Conservation (phyloP, 306 rosid genomes). For the Prunus padus region DNA sequence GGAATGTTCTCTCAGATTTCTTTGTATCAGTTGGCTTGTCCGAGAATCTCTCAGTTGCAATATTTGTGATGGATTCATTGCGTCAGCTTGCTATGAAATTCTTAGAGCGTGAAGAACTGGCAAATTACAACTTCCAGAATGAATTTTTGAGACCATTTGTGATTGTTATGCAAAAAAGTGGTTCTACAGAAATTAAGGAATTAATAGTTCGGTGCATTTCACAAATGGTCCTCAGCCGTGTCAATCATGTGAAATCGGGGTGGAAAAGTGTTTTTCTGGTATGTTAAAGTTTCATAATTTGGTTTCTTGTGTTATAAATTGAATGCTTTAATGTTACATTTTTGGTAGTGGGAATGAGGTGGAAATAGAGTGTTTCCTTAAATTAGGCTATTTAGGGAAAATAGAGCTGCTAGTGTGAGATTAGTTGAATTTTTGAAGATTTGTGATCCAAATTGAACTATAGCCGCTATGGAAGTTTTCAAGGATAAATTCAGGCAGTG, state of each 20-base stretch:
- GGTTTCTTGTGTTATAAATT: neutral
- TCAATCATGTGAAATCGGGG: slow-evolving; percentile 94
- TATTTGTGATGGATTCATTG: slow-evolving; percentile 96
- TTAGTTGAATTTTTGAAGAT: neutral
- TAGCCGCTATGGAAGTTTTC: neutral
- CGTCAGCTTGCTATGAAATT: slow-evolving; percentile 99
- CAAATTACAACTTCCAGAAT: slow-evolving; percentile 97
- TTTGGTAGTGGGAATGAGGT: neutral
- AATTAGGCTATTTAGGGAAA: neutral
- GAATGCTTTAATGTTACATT: neutral
- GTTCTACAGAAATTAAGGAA: slow-evolving; percentile 88
- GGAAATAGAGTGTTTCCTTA: neutral
- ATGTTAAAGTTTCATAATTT: slow-evolving; percentile 22
- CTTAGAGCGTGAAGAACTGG: slow-evolving; percentile 97
- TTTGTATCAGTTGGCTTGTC: slow-evolving; percentile 96
- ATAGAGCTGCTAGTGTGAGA: neutral
- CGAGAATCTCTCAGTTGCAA: slow-evolving; percentile 96
- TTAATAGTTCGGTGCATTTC: slow-evolving; percentile 94
- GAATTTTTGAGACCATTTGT: slow-evolving; percentile 97
- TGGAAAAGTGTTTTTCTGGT: slow-evolving; percentile 99
- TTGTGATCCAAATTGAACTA: neutral
- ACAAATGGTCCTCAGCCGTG: slow-evolving; percentile 99
- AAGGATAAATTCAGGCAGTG: neutral
- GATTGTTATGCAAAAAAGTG: slow-evolving; percentile 94
- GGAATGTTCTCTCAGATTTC: slow-evolving; percentile 98